These are phyloP conservation scores for Avena eriantha DNA, from an alignment of 176 grass and related monocot species.

Conservation along the genomic window DNA sequence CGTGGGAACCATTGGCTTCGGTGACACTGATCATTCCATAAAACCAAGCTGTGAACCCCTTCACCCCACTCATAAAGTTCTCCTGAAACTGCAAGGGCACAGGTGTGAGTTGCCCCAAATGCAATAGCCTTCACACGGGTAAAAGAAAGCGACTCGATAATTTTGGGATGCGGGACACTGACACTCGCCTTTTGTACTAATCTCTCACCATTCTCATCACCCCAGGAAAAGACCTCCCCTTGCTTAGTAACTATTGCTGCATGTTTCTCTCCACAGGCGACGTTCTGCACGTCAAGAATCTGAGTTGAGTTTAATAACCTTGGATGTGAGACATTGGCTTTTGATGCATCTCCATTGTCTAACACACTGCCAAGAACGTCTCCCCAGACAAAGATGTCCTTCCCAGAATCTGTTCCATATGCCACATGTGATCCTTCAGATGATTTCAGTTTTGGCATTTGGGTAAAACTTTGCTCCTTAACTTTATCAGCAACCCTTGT, in stretches of 20 bases:
- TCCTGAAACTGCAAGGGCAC: conserved; percentile 74
- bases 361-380: conserved; percentile 56
- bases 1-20: conserved; percentile 87
- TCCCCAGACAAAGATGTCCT: conserved; percentile 95
- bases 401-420: conserved; percentile 56
- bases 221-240: conserved; percentile 96
- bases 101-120: conserved; percentile 81
- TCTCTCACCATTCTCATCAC: conserved; percentile 71
- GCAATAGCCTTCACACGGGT: conserved; percentile 69
- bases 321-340: conserved; percentile 66
- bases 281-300: conserved; percentile 71
- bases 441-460: conserved; percentile 60
- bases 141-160: conserved; percentile 72
- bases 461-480: conserved; percentile 51
- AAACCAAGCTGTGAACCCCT: conserved; percentile 48
- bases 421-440: conserved; percentile 47
- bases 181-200: conserved; percentile 73
- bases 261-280: conserved; percentile 81
- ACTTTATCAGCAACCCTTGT: conserved; percentile 34
- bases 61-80: conserved; percentile 94
- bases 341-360: conserved; percentile 48
- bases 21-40: conserved; percentile 44
- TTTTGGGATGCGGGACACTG: conserved; percentile 60
- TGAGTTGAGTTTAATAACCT: conserved; percentile 71
- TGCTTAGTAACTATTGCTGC: conserved; percentile 89